Base-by-base conservation (phyloP, 768 basidiomycete species). In the Lactifluus pinguis region DNA sequence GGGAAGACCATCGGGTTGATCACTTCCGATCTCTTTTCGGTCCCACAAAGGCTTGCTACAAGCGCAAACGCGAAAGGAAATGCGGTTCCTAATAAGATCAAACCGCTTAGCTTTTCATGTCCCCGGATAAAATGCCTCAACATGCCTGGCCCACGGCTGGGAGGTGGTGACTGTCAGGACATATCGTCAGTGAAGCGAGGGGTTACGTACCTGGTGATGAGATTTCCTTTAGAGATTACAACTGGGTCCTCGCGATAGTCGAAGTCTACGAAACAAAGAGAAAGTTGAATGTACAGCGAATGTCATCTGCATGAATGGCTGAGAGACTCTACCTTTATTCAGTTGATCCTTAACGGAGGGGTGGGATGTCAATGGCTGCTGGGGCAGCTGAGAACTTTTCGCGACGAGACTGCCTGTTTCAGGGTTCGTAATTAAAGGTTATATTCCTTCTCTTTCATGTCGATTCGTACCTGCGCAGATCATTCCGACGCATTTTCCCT, bases 61-160 rank as follows among this genome's bases (percentile, higher is more conserved):
- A 92, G 72, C n/a, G 83, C 84, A 57, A 92, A 75, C 2, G 87
- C 87, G 64, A 92, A 92, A 2, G 83, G 82, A 68, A 92, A 92
- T 0, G 83, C 74, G 3, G 89, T 90, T 11, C 89, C 89, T 84
- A 15, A 64, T 21, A 13, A 39, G 14, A 25, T 44, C 32, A 36
- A 21, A 19, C 17, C 36, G 14, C 15, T 36, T 42, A 55, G 36
- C 29, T 52, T 29, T 13, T 29, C n/a, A n/a, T 25, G 34, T 36
- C 15, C 13, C 32, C 1, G 7, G 19, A 36, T 47, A 30, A 8
- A n/a, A 6, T 11, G 52, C 42, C 29, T 39, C 25, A 15, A 72
- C 76, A 68, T 67, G 82, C 86, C 87, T 66, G 86, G 87, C 3
- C 88, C 88, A 36, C 87, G 87, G 69, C 86, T 89, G 59, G 4